Evolutionary conservation across 2,329 filamentous ascomycete genomes (phyloP).

Genomic region (Diplocarpon rosae): DNA sequence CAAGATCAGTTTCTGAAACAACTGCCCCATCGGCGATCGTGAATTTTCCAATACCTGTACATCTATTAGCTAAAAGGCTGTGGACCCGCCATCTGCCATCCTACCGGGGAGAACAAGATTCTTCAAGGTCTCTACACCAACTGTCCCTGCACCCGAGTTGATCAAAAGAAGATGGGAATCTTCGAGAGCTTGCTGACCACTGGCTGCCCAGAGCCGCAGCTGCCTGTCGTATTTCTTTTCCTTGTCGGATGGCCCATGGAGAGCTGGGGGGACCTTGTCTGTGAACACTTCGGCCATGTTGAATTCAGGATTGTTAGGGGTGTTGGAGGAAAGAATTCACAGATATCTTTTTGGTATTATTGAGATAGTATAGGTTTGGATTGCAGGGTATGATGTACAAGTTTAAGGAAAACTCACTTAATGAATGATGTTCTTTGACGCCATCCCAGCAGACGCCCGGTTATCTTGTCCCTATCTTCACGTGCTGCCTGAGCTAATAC

Average conservation of each 20-base stretch:
- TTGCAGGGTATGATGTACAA: too few species aligned
- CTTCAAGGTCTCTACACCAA: conserved; percentile 85
- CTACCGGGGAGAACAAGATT: conserved; percentile 85
- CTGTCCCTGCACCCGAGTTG: conserved; percentile 77
- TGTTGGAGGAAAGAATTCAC: not conserved
- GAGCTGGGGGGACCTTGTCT: conserved; percentile 31
- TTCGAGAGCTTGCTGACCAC: conserved; percentile 81
- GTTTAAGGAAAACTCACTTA: too few species aligned
- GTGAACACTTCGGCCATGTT: conserved; percentile 24
- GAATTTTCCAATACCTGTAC: conserved; percentile 70
- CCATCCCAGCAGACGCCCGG: not conserved
- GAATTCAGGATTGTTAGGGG: not conserved
- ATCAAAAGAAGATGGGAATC: conserved; percentile 83
- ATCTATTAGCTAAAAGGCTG: conserved; percentile 11
- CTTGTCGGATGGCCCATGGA: conserved; percentile 46
- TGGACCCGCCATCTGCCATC: conserved; percentile 6
- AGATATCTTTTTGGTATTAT: too few species aligned
- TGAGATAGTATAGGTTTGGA: too few species aligned
- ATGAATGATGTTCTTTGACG: too few species aligned
- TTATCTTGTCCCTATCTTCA: not conserved
- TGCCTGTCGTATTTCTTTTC: conserved; percentile 86
- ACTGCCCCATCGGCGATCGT: conserved; percentile 74
- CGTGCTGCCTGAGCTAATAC: not conserved
- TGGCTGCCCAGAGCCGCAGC: conserved; percentile 88
- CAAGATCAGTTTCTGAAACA: conserved; percentile 75